phyloP scores from a whole-genome alignment of 1,284 basidiomycete species.

The Exobasidium rhododendri region DNA sequence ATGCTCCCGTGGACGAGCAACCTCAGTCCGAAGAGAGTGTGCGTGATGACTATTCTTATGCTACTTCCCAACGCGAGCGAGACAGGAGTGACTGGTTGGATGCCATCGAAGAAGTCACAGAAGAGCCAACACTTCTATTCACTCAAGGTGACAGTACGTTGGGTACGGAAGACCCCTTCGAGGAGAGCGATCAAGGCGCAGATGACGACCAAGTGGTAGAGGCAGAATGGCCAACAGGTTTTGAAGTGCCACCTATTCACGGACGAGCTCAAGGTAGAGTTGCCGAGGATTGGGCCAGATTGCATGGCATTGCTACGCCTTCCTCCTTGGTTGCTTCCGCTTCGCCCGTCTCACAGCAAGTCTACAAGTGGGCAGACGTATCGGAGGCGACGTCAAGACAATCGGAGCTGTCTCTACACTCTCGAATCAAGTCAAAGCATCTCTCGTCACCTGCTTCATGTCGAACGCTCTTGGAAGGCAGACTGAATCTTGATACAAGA shows the following conservation, averaged over 20 bases:
- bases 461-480: too few relatives aligned
- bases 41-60: background rate
- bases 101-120: slow-evolving; percentile 3
- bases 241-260: background rate
- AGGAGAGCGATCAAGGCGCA: background rate
- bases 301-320: background rate
- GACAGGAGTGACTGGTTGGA: background rate
- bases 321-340: background rate
- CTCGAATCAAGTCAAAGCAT: too few relatives aligned
- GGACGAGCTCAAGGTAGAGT: background rate
- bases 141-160: background rate
- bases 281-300: background rate
- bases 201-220: background rate
- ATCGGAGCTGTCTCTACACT: too few relatives aligned
- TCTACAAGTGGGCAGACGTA: slow-evolving; percentile 4
- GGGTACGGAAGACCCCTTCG: background rate
- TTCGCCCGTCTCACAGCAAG: background rate
- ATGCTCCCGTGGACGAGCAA: background rate
- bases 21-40: background rate
- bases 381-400: background rate
- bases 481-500: too few relatives aligned
- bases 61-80: background rate
- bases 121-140: background rate
- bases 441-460: too few relatives aligned
- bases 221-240: background rate